These are phyloP conservation scores for Neurospora terricola DNA, from an alignment of 495 filamentous ascomycete species.

Conservation along the genomic window DNA sequence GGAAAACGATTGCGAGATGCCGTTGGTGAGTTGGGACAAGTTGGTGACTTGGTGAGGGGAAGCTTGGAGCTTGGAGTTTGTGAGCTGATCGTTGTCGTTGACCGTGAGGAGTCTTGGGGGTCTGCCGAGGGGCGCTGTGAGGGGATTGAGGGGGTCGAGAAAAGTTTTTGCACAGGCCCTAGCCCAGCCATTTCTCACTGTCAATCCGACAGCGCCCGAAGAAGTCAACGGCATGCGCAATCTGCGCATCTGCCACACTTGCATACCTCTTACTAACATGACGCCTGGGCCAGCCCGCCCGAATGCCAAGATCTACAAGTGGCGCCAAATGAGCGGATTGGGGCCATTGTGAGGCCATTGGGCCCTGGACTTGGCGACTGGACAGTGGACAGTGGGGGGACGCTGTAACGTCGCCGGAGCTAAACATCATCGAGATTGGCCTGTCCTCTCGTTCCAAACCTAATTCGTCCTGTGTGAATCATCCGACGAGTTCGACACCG, in stretches of 20 bases:
- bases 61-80: neutral
- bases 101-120: neutral
- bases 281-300: neutral
- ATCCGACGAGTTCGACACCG: neutral
- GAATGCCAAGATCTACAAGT: neutral
- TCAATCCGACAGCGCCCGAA: neutral
- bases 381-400: neutral
- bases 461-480: neutral
- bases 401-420: neutral
- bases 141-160: neutral
- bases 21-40: neutral
- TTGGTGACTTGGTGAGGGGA: neutral
- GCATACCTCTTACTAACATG: neutral
- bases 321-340: neutral
- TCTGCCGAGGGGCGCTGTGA: neutral
- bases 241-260: neutral
- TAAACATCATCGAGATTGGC: slow-evolving; percentile 1
- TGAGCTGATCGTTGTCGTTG: neutral
- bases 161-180: neutral
- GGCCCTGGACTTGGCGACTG: neutral
- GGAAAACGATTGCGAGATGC: neutral
- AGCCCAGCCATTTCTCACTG: neutral
- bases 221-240: neutral
- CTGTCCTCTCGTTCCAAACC: neutral
- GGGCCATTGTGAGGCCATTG: neutral